phyloP scores from a whole-genome alignment of 2,329 filamentous ascomycete genomes.

The Aspergillus sp. region DNA sequence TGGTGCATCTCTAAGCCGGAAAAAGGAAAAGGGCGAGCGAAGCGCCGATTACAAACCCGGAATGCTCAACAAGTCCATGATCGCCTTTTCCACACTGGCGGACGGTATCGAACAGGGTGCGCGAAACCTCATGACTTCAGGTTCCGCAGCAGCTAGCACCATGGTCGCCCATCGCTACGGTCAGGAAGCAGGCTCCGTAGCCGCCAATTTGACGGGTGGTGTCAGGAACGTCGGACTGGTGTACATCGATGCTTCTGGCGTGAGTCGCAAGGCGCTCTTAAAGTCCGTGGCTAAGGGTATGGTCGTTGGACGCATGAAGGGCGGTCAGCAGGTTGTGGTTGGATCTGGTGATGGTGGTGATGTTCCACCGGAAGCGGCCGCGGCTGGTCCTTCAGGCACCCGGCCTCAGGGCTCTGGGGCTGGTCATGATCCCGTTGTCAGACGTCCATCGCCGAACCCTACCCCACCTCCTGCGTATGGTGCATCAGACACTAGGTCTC shows the following conservation, averaged over 20 bases:
- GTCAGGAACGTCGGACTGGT: conserved; percentile 95
- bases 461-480: conserved; percentile 38
- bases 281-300: conserved; percentile 97
- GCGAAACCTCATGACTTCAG: conserved; percentile 65
- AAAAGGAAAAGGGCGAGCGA: conserved; percentile 48
- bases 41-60: conserved; percentile 73
- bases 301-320: conserved; percentile 49
- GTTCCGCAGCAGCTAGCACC: conserved; percentile 71
- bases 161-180: conserved; percentile 90
- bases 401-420: conserved; percentile 8
- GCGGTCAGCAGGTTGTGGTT: conserved; percentile 44
- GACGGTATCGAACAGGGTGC: conserved; percentile 89
- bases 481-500: conserved; percentile 26
- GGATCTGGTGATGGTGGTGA: conserved; percentile 41
- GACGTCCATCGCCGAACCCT: conserved; percentile 27
- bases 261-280: conserved; percentile 79
- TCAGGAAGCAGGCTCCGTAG: conserved; percentile 71
- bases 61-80: conserved; percentile 88
- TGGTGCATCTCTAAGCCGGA: conserved; percentile 66
- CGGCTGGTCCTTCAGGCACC: neutral
- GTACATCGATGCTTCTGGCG: conserved; percentile 92
- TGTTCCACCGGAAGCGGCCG: conserved; percentile 14
- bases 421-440: conserved; percentile 15
- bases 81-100: conserved; percentile 90
- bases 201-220: conserved; percentile 68